Evolutionary conservation across 768 basidiomycete species (phyloP).

Genomic region (Russula ochroleuca): DNA sequence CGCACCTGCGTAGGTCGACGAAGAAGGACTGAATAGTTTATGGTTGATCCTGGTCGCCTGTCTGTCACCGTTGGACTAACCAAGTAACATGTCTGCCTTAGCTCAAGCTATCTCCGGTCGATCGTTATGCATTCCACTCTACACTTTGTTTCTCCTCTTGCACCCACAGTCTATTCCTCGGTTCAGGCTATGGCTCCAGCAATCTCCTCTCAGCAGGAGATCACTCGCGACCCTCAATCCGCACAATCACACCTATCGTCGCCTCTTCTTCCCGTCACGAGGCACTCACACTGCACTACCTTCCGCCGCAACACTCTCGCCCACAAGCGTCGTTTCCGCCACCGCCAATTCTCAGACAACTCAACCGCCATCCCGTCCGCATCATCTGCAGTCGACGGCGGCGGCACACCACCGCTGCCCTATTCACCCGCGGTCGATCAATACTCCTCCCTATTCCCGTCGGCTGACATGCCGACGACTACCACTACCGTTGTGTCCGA

Average conservation of each 20-base stretch:
- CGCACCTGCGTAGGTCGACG: neutral
- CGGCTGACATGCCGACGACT: neutral
- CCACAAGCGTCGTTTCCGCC: constrained; percentile 15
- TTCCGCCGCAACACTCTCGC: constrained; percentile 5
- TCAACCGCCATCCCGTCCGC: neutral
- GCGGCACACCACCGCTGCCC: constrained; percentile 2
- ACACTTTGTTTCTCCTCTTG: constrained; percentile 10
- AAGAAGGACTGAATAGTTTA: neutral
- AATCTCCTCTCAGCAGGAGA: constrained; percentile 13
- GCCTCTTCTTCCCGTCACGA: neutral
- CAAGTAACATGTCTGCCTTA: neutral
- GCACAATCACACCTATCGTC: neutral
- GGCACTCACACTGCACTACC: constrained; percentile 1
- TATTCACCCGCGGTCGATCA: neutral
- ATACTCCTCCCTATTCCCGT: neutral
- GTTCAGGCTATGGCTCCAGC: constrained; percentile 18
- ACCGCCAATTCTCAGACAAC: constrained; percentile 6
- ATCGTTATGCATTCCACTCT: constrained; percentile 14
- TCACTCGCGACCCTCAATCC: neutral
- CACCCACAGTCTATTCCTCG: constrained; percentile 17
- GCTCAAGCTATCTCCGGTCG: neutral
- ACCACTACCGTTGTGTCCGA: neutral
- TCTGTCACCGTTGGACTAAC: neutral
- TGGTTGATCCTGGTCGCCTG: neutral
- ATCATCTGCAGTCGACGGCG: neutral